phyloP scores from a whole-genome alignment of 2,329 filamentous ascomycete species.

The Lizonia empirigonia region DNA sequence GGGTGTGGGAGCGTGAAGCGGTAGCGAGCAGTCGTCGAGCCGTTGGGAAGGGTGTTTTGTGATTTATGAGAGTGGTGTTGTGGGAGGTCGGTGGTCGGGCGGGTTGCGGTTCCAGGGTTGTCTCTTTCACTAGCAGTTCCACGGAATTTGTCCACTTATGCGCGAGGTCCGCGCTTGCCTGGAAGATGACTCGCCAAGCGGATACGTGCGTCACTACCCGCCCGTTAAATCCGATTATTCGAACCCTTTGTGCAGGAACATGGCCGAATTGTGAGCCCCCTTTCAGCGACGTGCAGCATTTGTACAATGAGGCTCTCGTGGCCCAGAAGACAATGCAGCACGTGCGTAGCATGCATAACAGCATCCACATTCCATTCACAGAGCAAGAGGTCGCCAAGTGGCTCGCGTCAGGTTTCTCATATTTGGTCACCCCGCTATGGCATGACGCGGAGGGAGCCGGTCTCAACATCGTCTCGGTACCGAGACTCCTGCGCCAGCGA shows the following conservation, averaged over 20 bases:
- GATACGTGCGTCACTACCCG: constrained; percentile 9
- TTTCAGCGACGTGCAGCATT: constrained; percentile 11
- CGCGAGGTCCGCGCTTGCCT: constrained; percentile 13
- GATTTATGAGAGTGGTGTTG: constrained; percentile 19
- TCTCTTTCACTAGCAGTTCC: constrained; percentile 14
- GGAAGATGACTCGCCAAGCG: constrained; percentile 16
- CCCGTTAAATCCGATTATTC: constrained; percentile 14
- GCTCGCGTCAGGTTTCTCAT: constrained; percentile 18
- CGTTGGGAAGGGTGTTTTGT: neutral
- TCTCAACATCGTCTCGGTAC: constrained; percentile 27
- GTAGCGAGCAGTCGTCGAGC: constrained; percentile 21
- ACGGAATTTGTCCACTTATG: constrained; percentile 9
- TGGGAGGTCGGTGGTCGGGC: constrained; percentile 9
- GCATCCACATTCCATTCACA: constrained; percentile 3
- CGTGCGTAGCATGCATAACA: constrained; percentile 14
- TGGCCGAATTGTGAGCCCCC: constrained; percentile 2
- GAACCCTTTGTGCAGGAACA: constrained; percentile 15
- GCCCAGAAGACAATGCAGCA: constrained; percentile 16
- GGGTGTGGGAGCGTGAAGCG: constrained; percentile 15
- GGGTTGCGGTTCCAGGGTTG: constrained; percentile 13
- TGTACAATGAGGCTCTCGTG: constrained; percentile 17
- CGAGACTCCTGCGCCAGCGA: constrained; percentile 6
- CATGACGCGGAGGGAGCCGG: constrained; percentile 19
- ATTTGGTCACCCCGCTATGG: constrained; percentile 24
- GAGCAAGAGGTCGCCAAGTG: constrained; percentile 4